These are phyloP conservation scores for Oryza nivara DNA, from an alignment of 176 grass and related monocot genomes.

Conservation along the genomic window DNA sequence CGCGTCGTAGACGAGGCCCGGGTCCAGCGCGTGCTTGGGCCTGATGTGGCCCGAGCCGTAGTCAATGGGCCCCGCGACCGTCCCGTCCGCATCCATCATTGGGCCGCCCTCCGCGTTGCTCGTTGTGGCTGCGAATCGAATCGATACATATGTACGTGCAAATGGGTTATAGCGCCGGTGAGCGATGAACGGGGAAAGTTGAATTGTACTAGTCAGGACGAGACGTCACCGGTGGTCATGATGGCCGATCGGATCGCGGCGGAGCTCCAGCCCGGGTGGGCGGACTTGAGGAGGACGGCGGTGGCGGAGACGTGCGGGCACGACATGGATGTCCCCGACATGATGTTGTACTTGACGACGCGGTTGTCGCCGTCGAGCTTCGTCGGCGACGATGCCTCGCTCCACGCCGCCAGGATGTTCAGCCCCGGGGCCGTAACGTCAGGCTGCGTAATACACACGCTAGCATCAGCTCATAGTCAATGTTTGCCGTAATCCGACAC, in stretches of 20 bases:
- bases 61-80: slow-evolving; percentile 60
- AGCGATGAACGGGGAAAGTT: not conserved
- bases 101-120: slow-evolving; percentile 55
- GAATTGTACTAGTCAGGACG: not conserved
- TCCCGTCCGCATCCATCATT: slow-evolving; percentile 56
- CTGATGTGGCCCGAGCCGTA: slow-evolving; percentile 81
- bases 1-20: slow-evolving; percentile 87
- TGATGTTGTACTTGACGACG: slow-evolving; percentile 82
- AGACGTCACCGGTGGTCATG: slow-evolving; percentile 83
- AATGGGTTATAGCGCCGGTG: not conserved
- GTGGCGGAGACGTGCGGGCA: slow-evolving; percentile 90
- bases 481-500: not conserved
- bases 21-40: slow-evolving; percentile 73
- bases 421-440: slow-evolving; percentile 85
- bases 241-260: slow-evolving; percentile 88
- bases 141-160: not conserved
- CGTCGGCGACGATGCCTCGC: slow-evolving; percentile 80
- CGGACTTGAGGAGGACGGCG: slow-evolving; percentile 64
- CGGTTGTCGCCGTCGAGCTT: slow-evolving; percentile 81
- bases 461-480: not conserved
- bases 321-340: slow-evolving; percentile 95
- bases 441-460: slow-evolving; percentile 46
- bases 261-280: slow-evolving; percentile 79
- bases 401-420: slow-evolving; percentile 98
- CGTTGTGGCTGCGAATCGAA: slow-evolving; percentile 41